Percentiles rank a stretch among this genome's conserved stretches.
phyloP scores from a whole-genome alignment of 768 basidiomycete species.

The Lentinula aciculospora region DNA sequence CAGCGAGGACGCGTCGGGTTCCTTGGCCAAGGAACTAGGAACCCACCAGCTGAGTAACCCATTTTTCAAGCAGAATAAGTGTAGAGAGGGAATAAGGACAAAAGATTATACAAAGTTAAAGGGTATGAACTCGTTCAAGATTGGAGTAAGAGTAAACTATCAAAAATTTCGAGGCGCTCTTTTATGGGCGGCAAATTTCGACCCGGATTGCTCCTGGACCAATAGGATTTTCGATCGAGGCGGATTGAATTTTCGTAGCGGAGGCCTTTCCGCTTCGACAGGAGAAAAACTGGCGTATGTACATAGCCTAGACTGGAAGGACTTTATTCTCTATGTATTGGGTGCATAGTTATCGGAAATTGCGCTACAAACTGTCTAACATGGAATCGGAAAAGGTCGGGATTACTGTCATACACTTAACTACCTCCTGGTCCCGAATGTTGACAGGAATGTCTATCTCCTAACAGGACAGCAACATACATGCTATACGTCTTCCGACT shows the following conservation, averaged over 20 bases:
- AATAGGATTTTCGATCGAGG: slow-evolving; percentile 2
- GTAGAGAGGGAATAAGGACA: not conserved
- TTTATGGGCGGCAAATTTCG: not conserved
- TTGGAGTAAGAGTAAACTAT: not conserved
- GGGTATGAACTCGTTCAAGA: not conserved
- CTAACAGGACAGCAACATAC: too few species aligned
- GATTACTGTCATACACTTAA: too few species aligned
- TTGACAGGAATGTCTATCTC: too few species aligned
- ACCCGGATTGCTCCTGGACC: not conserved
- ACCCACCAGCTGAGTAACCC: slow-evolving; percentile 39
- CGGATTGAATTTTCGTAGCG: not conserved
- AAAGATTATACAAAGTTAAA: slow-evolving; percentile 9
- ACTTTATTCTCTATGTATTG: too few species aligned
- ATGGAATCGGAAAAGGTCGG: too few species aligned
- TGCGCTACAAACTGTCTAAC: too few species aligned
- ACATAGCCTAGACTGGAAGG: too few species aligned
- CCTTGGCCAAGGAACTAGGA: too few species aligned
- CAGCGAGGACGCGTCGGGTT: not conserved
- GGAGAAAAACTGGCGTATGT: too few species aligned
- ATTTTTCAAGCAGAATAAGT: slow-evolving; percentile 18
- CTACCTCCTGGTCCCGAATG: too few species aligned
- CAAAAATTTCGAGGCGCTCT: not conserved
- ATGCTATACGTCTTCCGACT: too few species aligned
- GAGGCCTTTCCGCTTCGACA: not conserved
- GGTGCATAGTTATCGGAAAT: too few species aligned